Conservation (phyloP, 2,329 filamentous ascomycete species). For the Lasiodiplodia sp. region DNA sequence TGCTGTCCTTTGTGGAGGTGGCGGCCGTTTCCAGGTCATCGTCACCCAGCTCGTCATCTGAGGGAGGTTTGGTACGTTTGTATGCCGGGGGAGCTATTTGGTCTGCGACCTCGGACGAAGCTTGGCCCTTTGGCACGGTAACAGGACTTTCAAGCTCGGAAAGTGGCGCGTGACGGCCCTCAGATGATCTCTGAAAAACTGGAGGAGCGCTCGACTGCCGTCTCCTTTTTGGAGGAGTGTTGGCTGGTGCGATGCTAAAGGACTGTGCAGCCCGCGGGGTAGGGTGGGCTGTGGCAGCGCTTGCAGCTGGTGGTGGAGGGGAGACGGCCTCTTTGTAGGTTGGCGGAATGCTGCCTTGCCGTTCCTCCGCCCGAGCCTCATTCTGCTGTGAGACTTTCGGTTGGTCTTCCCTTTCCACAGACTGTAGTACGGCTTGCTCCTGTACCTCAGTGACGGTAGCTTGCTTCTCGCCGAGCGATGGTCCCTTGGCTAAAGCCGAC, state of each 20-base stretch:
- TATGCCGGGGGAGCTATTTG: neutral
- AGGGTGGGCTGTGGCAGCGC: neutral
- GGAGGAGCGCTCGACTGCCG: slow-evolving; percentile 15
- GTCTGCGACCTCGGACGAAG: too few relatives aligned
- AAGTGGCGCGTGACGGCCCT: neutral
- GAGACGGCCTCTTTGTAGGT: neutral
- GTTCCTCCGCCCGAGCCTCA: neutral
- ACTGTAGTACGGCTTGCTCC: neutral
- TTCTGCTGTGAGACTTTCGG: neutral
- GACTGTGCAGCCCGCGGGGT: neutral
- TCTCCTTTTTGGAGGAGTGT: neutral
- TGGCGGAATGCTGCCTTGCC: neutral
- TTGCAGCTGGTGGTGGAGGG: neutral
- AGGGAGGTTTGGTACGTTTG: slow-evolving; percentile 10
- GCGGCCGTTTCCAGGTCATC: neutral
- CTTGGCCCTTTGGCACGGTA: neutral
- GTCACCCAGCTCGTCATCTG: slow-evolving; percentile 8
- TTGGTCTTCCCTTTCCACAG: neutral
- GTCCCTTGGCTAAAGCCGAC: neutral
- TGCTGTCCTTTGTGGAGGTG: neutral
- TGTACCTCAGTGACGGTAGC: neutral
- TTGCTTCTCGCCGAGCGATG: neutral
- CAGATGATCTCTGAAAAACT: too few relatives aligned
- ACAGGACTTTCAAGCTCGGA: neutral
- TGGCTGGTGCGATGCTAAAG: neutral